Evolutionary conservation across 2,329 filamentous ascomycete species (phyloP), one percentile per base, ranked within the genome.

Genomic region (Tolypocladium ophioglossoides): DNA sequence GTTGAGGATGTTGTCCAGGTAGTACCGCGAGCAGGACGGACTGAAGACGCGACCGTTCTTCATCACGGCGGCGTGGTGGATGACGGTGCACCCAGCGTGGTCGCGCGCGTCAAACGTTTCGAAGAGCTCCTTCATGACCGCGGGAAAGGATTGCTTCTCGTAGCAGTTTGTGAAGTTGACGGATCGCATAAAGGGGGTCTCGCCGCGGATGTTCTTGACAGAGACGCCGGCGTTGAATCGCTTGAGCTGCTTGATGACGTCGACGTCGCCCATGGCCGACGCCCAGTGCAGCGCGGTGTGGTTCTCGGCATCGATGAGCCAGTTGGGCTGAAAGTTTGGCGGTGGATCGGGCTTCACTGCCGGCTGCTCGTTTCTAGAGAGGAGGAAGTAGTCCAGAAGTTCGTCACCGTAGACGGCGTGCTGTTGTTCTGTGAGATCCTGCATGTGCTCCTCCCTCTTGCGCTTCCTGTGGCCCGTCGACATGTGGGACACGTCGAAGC

Each of bases 251-350:
- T 86, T 90, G 57, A 96, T 89, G 18, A 97, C 89, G 50, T 92
- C 88, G 34, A 96, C 77, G 61, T 97, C 94, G 55, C 94, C 94
- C 92, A 99, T 99, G 27, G 94, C 90, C 52, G 90, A 91, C 20
- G 91, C 94, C 94, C 94, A 99, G 67, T 99, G 94, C 60, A 99
- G 80, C 7, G 92, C 91, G 2, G 91, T 95, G 65, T 97, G 91
- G 11, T 86, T 86, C 63, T 95, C 91, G 46, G 91, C 87, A 67
- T 99, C 94, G 58, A 99, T 96, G n/a, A 86, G 79, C 68, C 89
- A 88, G 70, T 99, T 87, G 7, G 95, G 85, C 65, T 95, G 86
- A 63, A 96, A 95, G 66, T 90, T 87, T 37, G 84, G 76, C 0
- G 94, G 94, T 3, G 92, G 91, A 57, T 89, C 83, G 1, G 91